phyloP scores from a whole-genome alignment of 306 rosid species.

The Potentilla sterilis region DNA sequence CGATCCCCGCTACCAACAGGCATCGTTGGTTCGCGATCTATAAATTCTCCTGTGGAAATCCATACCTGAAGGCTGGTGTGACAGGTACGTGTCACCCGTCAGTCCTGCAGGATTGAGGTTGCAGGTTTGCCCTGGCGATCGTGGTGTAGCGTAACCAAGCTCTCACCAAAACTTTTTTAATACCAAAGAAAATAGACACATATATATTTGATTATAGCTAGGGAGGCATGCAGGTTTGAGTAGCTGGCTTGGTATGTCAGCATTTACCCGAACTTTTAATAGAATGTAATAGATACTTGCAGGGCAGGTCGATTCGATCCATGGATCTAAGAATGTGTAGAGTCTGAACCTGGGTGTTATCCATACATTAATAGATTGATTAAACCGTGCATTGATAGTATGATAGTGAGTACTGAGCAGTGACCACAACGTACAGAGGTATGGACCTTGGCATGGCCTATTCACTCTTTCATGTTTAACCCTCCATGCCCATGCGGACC shows the following conservation, averaged over 20 bases:
- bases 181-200: background rate
- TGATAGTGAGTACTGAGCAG: background rate
- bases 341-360: conserved; percentile 1
- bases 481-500: conserved; percentile 10
- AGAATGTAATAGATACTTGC: background rate
- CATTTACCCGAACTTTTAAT: background rate
- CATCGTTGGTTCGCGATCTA: too few relatives aligned
- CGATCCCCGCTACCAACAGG: too few relatives aligned
- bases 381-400: background rate
- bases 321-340: background rate
- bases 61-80: too few relatives aligned
- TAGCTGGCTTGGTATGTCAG: background rate
- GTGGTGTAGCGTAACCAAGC: too few relatives aligned
- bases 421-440: background rate
- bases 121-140: too few relatives aligned
- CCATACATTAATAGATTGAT: background rate
- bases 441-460: conserved; percentile 20
- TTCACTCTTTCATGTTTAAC: conserved; percentile 6
- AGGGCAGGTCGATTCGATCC: background rate
- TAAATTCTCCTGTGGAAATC: too few relatives aligned
- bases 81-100: too few relatives aligned
- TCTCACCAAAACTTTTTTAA: too few relatives aligned
- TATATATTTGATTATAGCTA: background rate
- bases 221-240: background rate
- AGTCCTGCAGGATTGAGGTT: too few relatives aligned